phyloP scores from a whole-genome alignment of 2,329 filamentous ascomycete species.

The Aspergillus felis region DNA sequence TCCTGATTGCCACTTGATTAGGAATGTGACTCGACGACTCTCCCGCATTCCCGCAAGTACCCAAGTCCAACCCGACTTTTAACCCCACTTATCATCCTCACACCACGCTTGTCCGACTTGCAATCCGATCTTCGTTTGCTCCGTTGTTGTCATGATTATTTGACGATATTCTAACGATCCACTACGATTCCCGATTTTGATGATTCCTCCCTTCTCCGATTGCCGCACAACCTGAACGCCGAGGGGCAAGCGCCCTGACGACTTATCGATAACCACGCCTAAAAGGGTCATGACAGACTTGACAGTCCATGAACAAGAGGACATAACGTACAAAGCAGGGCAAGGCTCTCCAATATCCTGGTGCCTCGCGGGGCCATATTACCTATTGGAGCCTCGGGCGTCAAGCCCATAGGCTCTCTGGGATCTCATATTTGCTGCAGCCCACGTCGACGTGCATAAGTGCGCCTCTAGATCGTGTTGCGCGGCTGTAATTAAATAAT shows the following conservation, averaged over 20 bases:
- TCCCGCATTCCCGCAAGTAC: constrained; percentile 5
- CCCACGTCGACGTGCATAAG: constrained; percentile 32
- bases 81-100: background rate
- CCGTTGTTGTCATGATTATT: background rate
- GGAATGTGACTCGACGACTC: constrained; percentile 5
- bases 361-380: constrained; percentile 14
- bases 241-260: background rate
- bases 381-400: constrained; percentile 19
- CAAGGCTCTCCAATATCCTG: background rate
- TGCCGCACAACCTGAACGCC: background rate
- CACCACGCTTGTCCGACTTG: constrained; percentile 1
- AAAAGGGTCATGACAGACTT: background rate
- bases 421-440: constrained; percentile 10
- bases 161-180: background rate
- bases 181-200: background rate
- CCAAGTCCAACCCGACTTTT: background rate
- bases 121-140: background rate
- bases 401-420: constrained; percentile 21
- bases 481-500: constrained; percentile 9
- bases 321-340: background rate
- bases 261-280: background rate
- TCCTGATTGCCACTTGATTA: constrained; percentile 4
- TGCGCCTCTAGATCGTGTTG: constrained; percentile 28
- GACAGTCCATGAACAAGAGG: background rate
- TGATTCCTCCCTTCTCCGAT: background rate